Percentiles rank a stretch among this genome's conserved stretches.
Conservation (phyloP, 371 early-diverging fungal species). For the Synchytrium microbalum region DNA sequence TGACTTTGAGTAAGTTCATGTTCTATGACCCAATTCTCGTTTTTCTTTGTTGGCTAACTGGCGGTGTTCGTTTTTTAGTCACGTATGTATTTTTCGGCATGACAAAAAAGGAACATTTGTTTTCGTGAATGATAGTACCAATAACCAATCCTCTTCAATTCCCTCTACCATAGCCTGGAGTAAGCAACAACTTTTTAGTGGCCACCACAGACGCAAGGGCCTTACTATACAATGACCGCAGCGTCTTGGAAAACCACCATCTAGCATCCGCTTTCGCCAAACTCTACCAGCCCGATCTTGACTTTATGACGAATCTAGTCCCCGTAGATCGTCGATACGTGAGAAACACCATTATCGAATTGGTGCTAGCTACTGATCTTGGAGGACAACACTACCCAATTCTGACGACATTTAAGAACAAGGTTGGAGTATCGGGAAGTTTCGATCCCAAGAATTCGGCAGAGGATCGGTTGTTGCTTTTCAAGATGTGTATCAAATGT, state of each 20-base stretch:
- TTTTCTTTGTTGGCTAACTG: background rate
- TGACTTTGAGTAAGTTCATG: conserved; percentile 37
- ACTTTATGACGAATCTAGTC: conserved; percentile 16
- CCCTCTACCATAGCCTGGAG: conserved; percentile 11
- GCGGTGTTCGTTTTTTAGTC: background rate
- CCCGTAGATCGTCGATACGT: conserved; percentile 7
- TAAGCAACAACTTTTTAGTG: conserved; percentile 17
- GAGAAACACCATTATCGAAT: conserved; percentile 18
- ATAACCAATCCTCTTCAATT: background rate
- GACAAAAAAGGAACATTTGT: background rate
- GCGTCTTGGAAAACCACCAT: conserved; percentile 32
- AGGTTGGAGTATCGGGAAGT: conserved; percentile 6
- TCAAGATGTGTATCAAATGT: conserved; percentile 21
- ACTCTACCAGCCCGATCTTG: conserved; percentile 12
- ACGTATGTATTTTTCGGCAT: background rate
- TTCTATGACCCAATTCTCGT: background rate
- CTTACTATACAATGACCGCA: conserved; percentile 22
- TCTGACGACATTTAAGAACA: conserved; percentile 15
- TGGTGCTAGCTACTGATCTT: conserved; percentile 31
- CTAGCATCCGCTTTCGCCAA: conserved; percentile 18
- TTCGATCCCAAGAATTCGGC: conserved; percentile 1
- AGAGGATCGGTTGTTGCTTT: conserved; percentile 18
- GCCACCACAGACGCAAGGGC: conserved; percentile 12
- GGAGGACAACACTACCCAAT: conserved; percentile 15
- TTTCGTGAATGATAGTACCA: background rate